Percentiles rank a stretch among this genome's conserved stretches.
Evolutionary conservation across 768 basidiomycete species (phyloP).

Genomic region (Neoboletus subvelutipes): DNA sequence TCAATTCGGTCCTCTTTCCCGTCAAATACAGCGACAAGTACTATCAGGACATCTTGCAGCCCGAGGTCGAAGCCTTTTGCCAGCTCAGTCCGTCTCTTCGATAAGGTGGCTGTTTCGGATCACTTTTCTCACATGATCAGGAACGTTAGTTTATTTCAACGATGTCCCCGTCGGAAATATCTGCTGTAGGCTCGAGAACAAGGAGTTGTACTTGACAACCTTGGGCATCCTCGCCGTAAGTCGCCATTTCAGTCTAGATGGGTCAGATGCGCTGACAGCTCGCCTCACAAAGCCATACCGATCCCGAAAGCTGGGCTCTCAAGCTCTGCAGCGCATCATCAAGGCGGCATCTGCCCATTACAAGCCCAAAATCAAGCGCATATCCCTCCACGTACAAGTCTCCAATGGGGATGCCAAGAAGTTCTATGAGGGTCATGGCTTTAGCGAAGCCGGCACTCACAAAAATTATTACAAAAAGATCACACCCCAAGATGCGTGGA

Average conservation of each 20-base stretch:
- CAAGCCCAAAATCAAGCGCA: conserved; percentile 62
- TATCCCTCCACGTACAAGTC: conserved; percentile 88
- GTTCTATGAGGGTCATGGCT: conserved; percentile 85
- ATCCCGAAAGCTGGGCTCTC: conserved; percentile 70
- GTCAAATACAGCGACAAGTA: conserved; percentile 88
- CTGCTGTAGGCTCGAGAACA: conserved; percentile 79
- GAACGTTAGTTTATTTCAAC: conserved; percentile 78
- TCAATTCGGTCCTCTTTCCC: conserved; percentile 81
- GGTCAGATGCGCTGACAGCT: conserved; percentile 16
- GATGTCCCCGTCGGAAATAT: conserved; percentile 89
- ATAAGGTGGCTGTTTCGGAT: conserved; percentile 9
- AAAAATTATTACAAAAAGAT: conserved; percentile 91
- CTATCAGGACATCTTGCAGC: conserved; percentile 73
- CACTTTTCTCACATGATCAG: conserved; percentile 26
- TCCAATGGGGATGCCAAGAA: conserved; percentile 73
- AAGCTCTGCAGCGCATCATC: conserved; percentile 67
- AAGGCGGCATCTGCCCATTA: conserved; percentile 56
- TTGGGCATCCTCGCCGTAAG: conserved; percentile 87
- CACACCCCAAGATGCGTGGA: conserved; percentile 80
- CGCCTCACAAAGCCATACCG: conserved; percentile 69
- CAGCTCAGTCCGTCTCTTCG: conserved; percentile 68
- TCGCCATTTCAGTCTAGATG: conserved; percentile 16
- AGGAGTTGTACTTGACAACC: conserved; percentile 77
- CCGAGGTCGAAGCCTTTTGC: conserved; percentile 84
- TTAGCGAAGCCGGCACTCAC: conserved; percentile 62